These are phyloP conservation scores for Auxenochlorella pyrenoidosa DNA, from an alignment of 139 green algal species.

Conservation along the genomic window DNA sequence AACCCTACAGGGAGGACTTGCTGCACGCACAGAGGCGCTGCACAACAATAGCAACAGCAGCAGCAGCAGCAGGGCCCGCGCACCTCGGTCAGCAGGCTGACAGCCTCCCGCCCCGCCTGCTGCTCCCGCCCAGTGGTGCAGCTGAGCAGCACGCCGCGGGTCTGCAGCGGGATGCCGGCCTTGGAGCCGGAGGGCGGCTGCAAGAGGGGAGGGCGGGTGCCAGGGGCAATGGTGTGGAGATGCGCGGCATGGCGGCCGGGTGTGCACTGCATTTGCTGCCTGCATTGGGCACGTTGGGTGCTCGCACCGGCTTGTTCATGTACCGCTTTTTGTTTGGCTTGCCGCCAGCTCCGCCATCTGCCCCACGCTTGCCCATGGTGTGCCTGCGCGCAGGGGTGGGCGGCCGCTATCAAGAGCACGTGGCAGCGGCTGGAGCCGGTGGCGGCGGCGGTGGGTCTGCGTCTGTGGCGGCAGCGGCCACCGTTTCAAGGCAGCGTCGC, in stretches of 20 bases:
- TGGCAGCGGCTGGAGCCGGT: background rate
- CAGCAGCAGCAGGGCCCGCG: background rate
- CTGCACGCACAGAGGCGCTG: background rate
- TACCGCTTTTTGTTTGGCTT: constrained; percentile 4
- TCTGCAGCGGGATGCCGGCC: constrained; percentile 37
- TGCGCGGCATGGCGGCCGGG: background rate
- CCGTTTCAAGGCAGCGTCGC: too few species aligned
- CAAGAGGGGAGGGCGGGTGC: background rate
- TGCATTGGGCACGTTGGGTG: background rate
- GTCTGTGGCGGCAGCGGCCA: too few species aligned
- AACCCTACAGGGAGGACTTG: background rate
- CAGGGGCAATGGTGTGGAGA: background rate
- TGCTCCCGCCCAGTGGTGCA: constrained; percentile 51
- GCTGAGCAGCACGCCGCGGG: constrained; percentile 53
- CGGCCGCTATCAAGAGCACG: background rate
- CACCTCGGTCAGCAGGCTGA: constrained; percentile 50
- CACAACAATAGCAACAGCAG: background rate
- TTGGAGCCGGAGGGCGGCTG: background rate
- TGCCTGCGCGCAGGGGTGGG: background rate
- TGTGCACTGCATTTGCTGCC: background rate
- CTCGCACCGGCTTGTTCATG: background rate
- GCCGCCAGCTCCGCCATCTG: background rate
- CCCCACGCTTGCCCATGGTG: background rate
- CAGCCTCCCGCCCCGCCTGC: constrained; percentile 49
- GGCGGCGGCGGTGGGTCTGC: background rate